Conservation (phyloP, 306 rosid species). For the Acacia acuminata region DNA sequence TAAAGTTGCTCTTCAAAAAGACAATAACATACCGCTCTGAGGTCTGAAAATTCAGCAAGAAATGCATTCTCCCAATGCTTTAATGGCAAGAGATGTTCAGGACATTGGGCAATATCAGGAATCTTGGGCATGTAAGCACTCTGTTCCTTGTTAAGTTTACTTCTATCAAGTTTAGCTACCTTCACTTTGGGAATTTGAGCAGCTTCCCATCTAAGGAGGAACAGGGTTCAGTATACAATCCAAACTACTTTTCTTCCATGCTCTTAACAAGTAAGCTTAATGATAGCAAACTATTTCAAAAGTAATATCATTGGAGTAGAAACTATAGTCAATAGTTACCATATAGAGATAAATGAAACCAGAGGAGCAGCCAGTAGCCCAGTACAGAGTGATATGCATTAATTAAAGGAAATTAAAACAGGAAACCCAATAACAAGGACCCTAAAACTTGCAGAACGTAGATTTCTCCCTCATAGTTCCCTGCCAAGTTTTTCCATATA, state of each 20-base stretch:
- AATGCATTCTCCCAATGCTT: slow-evolving; percentile 87
- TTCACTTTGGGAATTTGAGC: slow-evolving; percentile 75
- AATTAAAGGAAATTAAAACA: neutral
- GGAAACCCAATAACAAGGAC: neutral
- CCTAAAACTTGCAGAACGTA: neutral
- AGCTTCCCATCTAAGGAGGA: slow-evolving; percentile 83
- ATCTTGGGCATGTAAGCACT: slow-evolving; percentile 87
- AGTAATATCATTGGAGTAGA: neutral
- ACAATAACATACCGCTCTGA: slow-evolving; percentile 56
- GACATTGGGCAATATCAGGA: slow-evolving; percentile 81
- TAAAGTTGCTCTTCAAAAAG: slow-evolving; percentile 6
- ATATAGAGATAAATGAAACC: neutral
- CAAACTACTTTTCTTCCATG: neutral
- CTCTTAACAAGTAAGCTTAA: neutral
- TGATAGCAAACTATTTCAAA: neutral
- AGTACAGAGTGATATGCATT: neutral
- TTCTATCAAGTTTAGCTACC: slow-evolving; percentile 78
- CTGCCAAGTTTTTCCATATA: neutral
- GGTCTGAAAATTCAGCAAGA: slow-evolving; percentile 74
- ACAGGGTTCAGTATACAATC: slow-evolving; percentile 4
- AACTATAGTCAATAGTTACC: neutral
- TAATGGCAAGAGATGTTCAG: slow-evolving; percentile 71
- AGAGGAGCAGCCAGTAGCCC: neutral
- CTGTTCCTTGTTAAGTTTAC: slow-evolving; percentile 63
- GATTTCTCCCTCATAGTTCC: neutral